Percentiles rank a stretch among this genome's conserved stretches.
These are phyloP conservation scores for Sclerospora graminicola DNA, from an alignment of 352 stramenopile species.

Conservation along the genomic window DNA sequence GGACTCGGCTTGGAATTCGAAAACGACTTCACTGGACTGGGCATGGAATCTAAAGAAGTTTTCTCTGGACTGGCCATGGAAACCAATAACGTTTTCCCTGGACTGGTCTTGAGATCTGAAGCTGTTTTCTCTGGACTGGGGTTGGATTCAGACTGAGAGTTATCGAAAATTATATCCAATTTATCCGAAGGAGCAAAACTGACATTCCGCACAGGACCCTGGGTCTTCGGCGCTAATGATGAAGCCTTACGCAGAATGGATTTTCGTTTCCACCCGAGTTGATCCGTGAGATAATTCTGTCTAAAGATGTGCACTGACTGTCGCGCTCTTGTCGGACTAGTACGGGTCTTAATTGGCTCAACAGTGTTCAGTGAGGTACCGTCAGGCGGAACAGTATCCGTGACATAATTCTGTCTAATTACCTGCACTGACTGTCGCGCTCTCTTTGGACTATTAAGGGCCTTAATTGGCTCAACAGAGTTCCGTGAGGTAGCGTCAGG, in stretches of 20 bases:
- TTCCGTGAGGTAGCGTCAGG: background rate
- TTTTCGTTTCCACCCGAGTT: conserved; percentile 16
- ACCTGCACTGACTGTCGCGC: conserved; percentile 19
- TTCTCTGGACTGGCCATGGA: too few species aligned
- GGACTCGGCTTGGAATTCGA: too few species aligned
- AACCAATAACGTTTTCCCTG: too few species aligned
- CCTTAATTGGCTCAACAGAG: background rate
- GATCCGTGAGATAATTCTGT: conserved; percentile 10
- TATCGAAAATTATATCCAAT: conserved; percentile 19
- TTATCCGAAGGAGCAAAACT: conserved; percentile 22
- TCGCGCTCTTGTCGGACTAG: conserved; percentile 7
- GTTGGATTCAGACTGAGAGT: conserved; percentile 14
- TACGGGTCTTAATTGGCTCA: conserved; percentile 1
- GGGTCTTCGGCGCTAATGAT: conserved; percentile 11
- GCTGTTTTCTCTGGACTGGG: conserved; percentile 12
- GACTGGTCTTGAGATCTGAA: too few species aligned
- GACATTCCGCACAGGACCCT: conserved; percentile 10
- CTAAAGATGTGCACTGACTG: conserved; percentile 16
- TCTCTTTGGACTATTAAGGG: conserved; percentile 4
- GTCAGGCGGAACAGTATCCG: too few species aligned
- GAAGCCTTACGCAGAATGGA: conserved; percentile 26
- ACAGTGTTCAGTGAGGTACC: background rate
- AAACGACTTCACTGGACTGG: too few species aligned
- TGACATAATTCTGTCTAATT: conserved; percentile 3
- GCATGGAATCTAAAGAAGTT: too few species aligned